Conservation (phyloP, 345 rosid genomes). For the Salix udensis region DNA sequence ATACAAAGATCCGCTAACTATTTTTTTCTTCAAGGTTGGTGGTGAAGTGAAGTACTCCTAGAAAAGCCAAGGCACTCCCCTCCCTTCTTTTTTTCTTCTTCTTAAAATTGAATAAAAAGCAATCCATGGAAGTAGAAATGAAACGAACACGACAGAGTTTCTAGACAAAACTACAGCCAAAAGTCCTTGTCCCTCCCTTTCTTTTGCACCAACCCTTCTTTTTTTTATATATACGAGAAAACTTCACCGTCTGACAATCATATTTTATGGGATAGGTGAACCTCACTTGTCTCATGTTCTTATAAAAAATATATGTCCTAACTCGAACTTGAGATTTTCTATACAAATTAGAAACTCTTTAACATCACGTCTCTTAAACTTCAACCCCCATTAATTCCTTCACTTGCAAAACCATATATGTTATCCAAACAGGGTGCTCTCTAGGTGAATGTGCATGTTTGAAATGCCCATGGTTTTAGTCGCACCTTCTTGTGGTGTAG, state of each 20-base stretch:
- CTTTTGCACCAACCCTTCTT: not conserved
- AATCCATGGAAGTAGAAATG: not conserved
- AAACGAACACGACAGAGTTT: not conserved
- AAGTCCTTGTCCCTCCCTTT: not conserved
- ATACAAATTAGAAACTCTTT: fast-evolving
- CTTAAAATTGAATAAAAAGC: not conserved
- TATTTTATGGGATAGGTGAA: too few relatives aligned
- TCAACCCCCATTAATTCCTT: slow-evolving; percentile 22
- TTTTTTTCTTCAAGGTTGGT: not conserved
- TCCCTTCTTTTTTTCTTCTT: not conserved
- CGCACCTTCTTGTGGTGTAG: not conserved
- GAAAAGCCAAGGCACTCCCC: not conserved
- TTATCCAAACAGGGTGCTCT: slow-evolving; percentile 21
- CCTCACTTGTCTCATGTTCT: fast-evolving
- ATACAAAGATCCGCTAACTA: not conserved
- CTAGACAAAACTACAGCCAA: slow-evolving; percentile 14
- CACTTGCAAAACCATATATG: slow-evolving; percentile 38
- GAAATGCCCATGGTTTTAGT: slow-evolving; percentile 32
- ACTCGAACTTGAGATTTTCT: too few relatives aligned
- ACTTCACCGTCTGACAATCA: too few relatives aligned
- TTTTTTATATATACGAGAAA: too few relatives aligned
- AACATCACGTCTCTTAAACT: too few relatives aligned
- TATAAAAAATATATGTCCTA: fast-evolving
- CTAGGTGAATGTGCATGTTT: slow-evolving; percentile 29
- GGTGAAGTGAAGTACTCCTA: not conserved